These are phyloP conservation scores for Pyrenophora graminea DNA, from an alignment of 2,329 filamentous ascomycete species.

Conservation along the genomic window DNA sequence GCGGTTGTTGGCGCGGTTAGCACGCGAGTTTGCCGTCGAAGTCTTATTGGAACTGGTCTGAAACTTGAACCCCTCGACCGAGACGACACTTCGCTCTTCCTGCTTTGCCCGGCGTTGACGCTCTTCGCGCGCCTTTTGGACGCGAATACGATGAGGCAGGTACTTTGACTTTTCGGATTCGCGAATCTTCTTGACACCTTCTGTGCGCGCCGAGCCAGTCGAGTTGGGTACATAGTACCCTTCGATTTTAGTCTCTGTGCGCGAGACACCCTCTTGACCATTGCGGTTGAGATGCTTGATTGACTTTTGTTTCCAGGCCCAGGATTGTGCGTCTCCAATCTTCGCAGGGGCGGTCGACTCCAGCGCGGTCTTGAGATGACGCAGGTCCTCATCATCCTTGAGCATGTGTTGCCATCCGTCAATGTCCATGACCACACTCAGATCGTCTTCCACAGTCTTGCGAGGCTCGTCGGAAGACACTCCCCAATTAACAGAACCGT, in stretches of 20 bases:
- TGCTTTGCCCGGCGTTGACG: conserved; percentile 76
- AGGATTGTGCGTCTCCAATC: conserved; percentile 63
- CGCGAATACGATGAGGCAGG: conserved; percentile 94
- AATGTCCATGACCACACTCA: conserved; percentile 66
- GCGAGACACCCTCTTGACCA: conserved; percentile 59
- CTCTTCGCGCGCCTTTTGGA: conserved; percentile 87
- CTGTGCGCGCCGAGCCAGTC: conserved; percentile 85
- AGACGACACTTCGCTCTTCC: conserved; percentile 53
- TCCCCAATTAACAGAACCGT: conserved; percentile 62
- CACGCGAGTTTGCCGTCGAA: conserved; percentile 86
- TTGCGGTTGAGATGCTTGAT: conserved; percentile 70
- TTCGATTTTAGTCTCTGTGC: conserved; percentile 59
- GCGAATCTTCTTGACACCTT: conserved; percentile 92
- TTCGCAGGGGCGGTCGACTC: conserved; percentile 52
- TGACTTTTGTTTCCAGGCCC: conserved; percentile 73
- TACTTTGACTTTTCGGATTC: conserved; percentile 99
- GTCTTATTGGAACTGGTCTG: conserved; percentile 73
- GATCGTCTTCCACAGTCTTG: conserved; percentile 69
- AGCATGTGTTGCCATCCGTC: conserved; percentile 71
- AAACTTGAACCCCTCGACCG: conserved; percentile 58
- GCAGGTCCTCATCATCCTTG: conserved; percentile 71
- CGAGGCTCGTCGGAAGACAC: conserved; percentile 63
- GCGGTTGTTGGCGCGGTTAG: conserved; percentile 93
- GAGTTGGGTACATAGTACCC: conserved; percentile 83
- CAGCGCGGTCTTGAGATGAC: conserved; percentile 59